Evolutionary conservation across 805 yeast genomes (phyloP).

Genomic region (Zygosaccharomyces lentus): DNA sequence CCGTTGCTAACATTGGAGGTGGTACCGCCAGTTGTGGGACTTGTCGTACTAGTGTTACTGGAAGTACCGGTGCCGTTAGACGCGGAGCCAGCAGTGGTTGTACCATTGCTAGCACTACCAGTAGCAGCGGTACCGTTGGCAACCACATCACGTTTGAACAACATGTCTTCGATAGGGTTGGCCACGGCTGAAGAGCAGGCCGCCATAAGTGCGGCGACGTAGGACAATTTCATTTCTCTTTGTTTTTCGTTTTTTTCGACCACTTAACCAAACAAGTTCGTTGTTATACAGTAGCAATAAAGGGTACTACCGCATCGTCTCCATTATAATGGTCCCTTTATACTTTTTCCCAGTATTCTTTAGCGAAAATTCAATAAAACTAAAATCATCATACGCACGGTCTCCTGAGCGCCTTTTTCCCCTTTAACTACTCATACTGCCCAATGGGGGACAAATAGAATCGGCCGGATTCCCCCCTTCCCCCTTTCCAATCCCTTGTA

Average conservation of each 20-base stretch:
- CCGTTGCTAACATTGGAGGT: constrained; percentile 2
- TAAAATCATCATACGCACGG: background rate
- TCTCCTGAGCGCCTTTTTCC: constrained; percentile 3
- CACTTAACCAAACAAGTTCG: background rate
- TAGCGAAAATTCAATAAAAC: background rate
- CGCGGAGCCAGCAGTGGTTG: background rate
- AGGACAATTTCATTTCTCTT: constrained; percentile 9
- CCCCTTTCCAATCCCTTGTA: background rate
- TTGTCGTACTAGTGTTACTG: constrained; percentile 9
- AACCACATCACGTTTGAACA: constrained; percentile 1
- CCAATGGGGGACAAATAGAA: constrained; percentile 2
- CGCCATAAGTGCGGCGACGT: constrained; percentile 10
- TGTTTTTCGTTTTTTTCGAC: background rate
- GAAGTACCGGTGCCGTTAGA: constrained; percentile 6
- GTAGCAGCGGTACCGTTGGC: background rate
- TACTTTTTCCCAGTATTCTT: background rate
- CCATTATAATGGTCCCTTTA: constrained; percentile 1
- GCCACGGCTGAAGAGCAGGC: constrained; percentile 10
- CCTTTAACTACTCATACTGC: background rate
- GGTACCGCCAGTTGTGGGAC: constrained; percentile 6
- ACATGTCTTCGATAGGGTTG: constrained; percentile 4
- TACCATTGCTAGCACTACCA: background rate
- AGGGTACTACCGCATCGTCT: no score
- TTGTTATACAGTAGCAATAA: no score
- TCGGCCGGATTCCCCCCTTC: constrained; percentile 6